Evolutionary conservation across 345 rosid genomes (phyloP).

Genomic region (Sisymbrium irio): DNA sequence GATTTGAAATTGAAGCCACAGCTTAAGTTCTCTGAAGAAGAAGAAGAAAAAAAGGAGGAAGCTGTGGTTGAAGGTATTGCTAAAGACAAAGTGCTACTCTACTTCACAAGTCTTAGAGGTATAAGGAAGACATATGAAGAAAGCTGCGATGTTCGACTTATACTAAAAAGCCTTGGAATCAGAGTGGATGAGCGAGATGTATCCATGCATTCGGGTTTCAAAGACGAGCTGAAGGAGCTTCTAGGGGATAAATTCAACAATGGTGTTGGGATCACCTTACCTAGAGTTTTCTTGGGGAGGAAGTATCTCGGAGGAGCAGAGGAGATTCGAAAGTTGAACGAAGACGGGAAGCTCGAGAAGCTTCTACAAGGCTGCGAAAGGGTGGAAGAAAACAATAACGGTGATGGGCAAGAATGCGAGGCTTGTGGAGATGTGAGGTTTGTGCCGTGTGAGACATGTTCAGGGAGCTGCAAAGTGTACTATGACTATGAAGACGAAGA

Average conservation of each 20-base stretch:
- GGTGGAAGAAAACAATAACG: slow-evolving; percentile 37
- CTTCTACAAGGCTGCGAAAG: slow-evolving; percentile 53
- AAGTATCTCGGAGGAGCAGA: slow-evolving; percentile 80
- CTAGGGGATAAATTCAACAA: slow-evolving; percentile 41
- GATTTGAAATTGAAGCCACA: slow-evolving; percentile 23
- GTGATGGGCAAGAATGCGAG: slow-evolving; percentile 51
- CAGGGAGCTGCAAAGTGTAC: slow-evolving; percentile 87
- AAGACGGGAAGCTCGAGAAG: slow-evolving; percentile 81
- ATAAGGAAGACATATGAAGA: slow-evolving; percentile 87
- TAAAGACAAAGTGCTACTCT: slow-evolving; percentile 58
- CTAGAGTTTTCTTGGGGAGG: slow-evolving; percentile 69
- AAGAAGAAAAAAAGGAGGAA: slow-evolving; percentile 13
- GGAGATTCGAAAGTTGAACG: slow-evolving; percentile 67
- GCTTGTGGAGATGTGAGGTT: slow-evolving; percentile 92
- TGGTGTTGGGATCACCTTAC: slow-evolving; percentile 44
- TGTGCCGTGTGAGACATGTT: slow-evolving; percentile 89
- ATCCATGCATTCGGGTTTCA: slow-evolving; percentile 89
- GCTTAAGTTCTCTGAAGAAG: not conserved
- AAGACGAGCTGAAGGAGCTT: slow-evolving; percentile 64
- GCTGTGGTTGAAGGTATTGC: not conserved
- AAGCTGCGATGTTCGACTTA: slow-evolving; percentile 61
- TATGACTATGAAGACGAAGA: slow-evolving; percentile 44
- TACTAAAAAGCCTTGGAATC: slow-evolving; percentile 56
- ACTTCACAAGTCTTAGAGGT: slow-evolving; percentile 83
- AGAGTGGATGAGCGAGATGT: slow-evolving; percentile 78